Percentiles rank a stretch among this genome's conserved stretches.
Conservation (phyloP, 2,329 filamentous ascomycete genomes). For the Chaetomiaceae sp. region DNA sequence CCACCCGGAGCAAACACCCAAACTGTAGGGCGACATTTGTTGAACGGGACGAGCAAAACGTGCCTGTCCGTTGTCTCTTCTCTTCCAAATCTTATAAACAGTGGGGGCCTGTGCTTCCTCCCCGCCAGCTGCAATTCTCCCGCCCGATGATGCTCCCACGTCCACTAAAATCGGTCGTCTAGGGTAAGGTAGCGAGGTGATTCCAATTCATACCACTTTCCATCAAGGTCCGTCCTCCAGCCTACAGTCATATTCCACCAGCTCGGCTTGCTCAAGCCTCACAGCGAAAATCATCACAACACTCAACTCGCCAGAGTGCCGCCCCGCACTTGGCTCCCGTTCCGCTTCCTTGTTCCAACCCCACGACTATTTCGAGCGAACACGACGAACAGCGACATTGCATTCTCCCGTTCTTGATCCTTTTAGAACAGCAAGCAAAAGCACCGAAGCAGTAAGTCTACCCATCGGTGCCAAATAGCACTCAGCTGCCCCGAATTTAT, state of each 20-base stretch:
- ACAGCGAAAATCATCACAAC: neutral
- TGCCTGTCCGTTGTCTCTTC: neutral
- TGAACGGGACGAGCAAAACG: too few relatives aligned
- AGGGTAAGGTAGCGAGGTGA: neutral
- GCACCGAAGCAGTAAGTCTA: neutral
- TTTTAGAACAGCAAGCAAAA: neutral
- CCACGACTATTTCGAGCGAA: neutral
- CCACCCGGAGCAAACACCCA: too few relatives aligned
- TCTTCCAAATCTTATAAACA: neutral
- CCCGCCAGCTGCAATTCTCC: too few relatives aligned
- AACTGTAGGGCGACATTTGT: too few relatives aligned
- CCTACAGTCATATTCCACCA: neutral
- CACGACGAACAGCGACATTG: too few relatives aligned
- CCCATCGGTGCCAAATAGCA: neutral
- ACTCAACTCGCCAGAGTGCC: neutral
- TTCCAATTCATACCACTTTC: too few relatives aligned
- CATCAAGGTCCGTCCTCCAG: neutral
- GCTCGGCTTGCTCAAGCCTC: neutral
- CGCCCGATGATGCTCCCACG: too few relatives aligned
- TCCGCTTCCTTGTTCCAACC: neutral
- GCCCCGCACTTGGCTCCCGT: neutral
- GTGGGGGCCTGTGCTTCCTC: neutral
- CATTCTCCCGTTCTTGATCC: neutral
- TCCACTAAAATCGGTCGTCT: neutral
- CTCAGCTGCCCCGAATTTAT: neutral